phyloP scores from a whole-genome alignment of 1,284 basidiomycete genomes.

The Malassezia japonica region DNA sequence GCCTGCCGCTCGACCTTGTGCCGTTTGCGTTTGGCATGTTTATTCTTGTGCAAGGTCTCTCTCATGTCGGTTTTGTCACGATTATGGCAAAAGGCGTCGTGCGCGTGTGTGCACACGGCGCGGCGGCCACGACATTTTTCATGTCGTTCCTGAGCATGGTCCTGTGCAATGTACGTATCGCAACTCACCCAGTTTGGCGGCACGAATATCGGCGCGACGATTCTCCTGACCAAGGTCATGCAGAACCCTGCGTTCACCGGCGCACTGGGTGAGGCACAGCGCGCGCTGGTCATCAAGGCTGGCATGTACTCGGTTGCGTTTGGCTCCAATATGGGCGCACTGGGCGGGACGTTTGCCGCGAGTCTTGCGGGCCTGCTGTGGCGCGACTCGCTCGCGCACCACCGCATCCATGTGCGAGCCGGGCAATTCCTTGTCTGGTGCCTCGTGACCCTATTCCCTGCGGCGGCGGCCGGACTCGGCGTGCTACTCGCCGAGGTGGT shows the following conservation, averaged over 20 bases:
- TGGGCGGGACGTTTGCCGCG: slow-evolving; percentile 79
- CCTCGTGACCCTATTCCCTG: slow-evolving; percentile 49
- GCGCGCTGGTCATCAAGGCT: slow-evolving; percentile 35
- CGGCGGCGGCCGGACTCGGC: slow-evolving; percentile 37
- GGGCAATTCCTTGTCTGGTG: slow-evolving; percentile 68
- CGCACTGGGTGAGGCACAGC: background rate
- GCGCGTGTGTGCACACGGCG: slow-evolving; percentile 50
- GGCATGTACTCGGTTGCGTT: slow-evolving; percentile 60
- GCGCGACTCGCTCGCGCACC: slow-evolving; percentile 67
- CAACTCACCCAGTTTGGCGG: slow-evolving; percentile 55
- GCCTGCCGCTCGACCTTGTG: slow-evolving; percentile 69
- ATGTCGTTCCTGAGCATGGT: slow-evolving; percentile 58
- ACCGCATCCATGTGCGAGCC: slow-evolving; percentile 62
- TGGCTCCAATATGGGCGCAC: slow-evolving; percentile 82
- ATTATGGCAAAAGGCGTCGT: slow-evolving; percentile 68
- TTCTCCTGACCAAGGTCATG: slow-evolving; percentile 65
- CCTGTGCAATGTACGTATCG: slow-evolving; percentile 59
- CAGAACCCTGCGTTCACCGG: slow-evolving; percentile 44
- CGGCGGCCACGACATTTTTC: slow-evolving; percentile 51
- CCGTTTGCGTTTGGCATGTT: slow-evolving; percentile 94
- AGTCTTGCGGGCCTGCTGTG: slow-evolving; percentile 84
- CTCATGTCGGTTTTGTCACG: slow-evolving; percentile 79
- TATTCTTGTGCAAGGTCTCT: slow-evolving; percentile 77
- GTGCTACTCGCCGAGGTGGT: slow-evolving; percentile 43
- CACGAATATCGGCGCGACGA: slow-evolving; percentile 92